Evolutionary conservation across 2,329 filamentous ascomycete species (phyloP), one percentile per base, ranked within the genome.

Genomic region (Aspergillus quadrilineatus): DNA sequence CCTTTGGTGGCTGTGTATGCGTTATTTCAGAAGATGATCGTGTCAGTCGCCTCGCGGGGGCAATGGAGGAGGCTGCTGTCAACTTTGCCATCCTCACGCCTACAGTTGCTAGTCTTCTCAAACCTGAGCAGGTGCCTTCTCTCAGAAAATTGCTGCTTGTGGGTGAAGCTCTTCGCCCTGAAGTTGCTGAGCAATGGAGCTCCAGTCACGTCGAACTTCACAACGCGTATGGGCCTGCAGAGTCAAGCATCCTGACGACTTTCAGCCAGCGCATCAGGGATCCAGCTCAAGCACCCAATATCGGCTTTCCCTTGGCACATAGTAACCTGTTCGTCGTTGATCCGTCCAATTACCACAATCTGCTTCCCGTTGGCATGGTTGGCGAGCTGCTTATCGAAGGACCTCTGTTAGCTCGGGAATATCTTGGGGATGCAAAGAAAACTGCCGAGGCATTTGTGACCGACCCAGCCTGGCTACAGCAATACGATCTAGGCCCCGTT

Each of bases 401-500:
- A 3, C 53, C 57, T 1, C 22, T 43, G 15, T 22, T 59, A 1
- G 53, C 49, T 4, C 53, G 53, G 10, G 53, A 50, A 1, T 59
- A 59, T 37, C 41, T 59, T 4, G 47, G 49, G 8, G 46, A 59
- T 6, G 36, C 34, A 2, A 6, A 34, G n/a, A 47, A 50, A 29
- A 54, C 53, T 10, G 46, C 32, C 4, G 29, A 41, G 3, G 12
- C 50, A 1, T 58, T 58, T 37, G 37, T 55, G 14, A 67, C 84
- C 1, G 84, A 87, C 15, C 75, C 79, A 0, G 65, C 76, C 56
- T 85, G 91, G 90, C 0, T 91, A 94, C 65, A 79, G 80, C 28
- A 49, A 15, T 55, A 44, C 22, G 89, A n/a, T 6, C 45, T 57
- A 1, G 41, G 47, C 17, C 52, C 34, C 5, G 22, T 14, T 22